Conservation (phyloP, 2,329 filamentous ascomycete species). For the Botrytis pseudocinerea region DNA sequence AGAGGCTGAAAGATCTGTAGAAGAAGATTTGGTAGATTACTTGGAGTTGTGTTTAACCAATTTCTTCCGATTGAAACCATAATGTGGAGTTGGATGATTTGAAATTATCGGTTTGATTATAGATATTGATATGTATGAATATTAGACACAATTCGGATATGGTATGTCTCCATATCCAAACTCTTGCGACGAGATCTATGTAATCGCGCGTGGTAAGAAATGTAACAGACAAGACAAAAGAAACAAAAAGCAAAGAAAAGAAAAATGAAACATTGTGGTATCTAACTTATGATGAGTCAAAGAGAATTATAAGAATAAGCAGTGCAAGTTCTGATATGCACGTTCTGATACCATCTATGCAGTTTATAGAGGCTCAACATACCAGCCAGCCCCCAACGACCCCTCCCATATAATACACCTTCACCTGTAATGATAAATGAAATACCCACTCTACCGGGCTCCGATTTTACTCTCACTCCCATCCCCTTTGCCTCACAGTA, state of each 20-base stretch:
- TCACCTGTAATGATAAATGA: not conserved
- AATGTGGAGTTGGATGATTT: not conserved
- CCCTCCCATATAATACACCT: conserved; percentile 14
- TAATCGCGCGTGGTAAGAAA: not conserved
- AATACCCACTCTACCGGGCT: not conserved
- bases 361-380: not conserved
- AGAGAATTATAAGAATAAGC: not conserved
- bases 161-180: not conserved
- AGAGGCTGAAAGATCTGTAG: too few relatives aligned
- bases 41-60: not conserved
- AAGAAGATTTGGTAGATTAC: too few relatives aligned
- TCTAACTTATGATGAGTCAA: not conserved
- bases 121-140: not conserved
- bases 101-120: not conserved
- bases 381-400: not conserved
- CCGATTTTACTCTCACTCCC: not conserved
- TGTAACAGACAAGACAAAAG: not conserved
- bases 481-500: not conserved
- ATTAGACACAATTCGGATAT: not conserved
- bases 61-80: not conserved
- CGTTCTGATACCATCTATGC: not conserved
- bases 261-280: not conserved
- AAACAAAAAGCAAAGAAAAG: not conserved
- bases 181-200: not conserved
- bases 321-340: not conserved